These are phyloP conservation scores for Botrytis squamosa DNA, from an alignment of 2,329 filamentous ascomycete species.

Conservation along the genomic window DNA sequence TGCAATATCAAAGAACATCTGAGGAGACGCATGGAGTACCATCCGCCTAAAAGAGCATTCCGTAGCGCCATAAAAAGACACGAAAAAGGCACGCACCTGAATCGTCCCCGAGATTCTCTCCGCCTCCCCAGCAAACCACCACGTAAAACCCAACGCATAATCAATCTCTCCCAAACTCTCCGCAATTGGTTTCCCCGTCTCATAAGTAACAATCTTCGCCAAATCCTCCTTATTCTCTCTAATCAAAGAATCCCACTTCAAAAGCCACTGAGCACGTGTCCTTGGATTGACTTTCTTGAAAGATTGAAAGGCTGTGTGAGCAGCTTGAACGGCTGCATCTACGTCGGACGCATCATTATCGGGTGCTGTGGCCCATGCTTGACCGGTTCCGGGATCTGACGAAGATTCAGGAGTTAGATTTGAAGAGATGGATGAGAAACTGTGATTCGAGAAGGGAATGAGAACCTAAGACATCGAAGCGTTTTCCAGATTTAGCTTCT, in stretches of 20 bases:
- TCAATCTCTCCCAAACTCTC: slow-evolving; percentile 54
- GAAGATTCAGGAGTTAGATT: background rate
- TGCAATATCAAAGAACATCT: no score
- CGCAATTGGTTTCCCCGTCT: slow-evolving; percentile 53
- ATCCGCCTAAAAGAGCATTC: background rate
- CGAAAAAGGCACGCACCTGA: slow-evolving; percentile 30
- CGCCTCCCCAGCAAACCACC: slow-evolving; percentile 60
- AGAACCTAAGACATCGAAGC: slow-evolving; percentile 55
- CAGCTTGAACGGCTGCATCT: slow-evolving; percentile 56
- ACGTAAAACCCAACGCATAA: slow-evolving; percentile 52
- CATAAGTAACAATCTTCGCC: slow-evolving; percentile 60
- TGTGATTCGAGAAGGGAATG: background rate
- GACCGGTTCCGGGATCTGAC: slow-evolving; percentile 47
- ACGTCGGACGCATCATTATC: slow-evolving; percentile 55
- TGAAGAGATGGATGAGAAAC: background rate
- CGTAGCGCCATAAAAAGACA: background rate
- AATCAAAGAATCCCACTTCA: slow-evolving; percentile 66
- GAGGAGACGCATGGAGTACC: background rate
- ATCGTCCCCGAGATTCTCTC: slow-evolving; percentile 62
- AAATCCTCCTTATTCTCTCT: slow-evolving; percentile 61
- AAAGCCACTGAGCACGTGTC: slow-evolving; percentile 58
- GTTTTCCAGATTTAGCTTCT: slow-evolving; percentile 54
- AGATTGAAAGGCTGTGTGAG: slow-evolving; percentile 58
- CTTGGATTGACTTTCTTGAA: slow-evolving; percentile 61
- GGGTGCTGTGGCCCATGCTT: slow-evolving; percentile 45